These are phyloP conservation scores for Plasmodium inui DNA, from an alignment of 169 alveolate species.

Conservation along the genomic window DNA sequence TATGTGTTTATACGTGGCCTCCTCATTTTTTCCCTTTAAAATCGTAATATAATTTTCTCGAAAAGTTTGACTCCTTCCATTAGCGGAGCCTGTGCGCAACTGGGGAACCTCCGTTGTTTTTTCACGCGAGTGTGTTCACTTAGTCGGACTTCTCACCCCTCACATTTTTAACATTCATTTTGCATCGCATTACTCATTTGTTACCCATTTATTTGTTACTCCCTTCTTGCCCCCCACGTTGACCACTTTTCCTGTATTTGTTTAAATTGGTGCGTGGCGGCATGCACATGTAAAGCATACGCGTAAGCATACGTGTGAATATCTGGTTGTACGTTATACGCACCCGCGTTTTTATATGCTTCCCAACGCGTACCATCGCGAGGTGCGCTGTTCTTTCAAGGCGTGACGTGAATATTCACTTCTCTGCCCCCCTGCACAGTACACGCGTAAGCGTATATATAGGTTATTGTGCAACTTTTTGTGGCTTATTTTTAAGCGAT, in stretches of 20 bases:
- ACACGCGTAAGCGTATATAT: background rate
- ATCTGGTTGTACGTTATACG: background rate
- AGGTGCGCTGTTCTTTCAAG: background rate
- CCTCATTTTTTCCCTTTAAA: background rate
- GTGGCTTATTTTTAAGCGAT: conserved; percentile 6
- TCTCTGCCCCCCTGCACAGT: background rate
- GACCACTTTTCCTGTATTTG: background rate
- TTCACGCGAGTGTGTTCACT: background rate
- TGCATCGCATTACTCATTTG: background rate
- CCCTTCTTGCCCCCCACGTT: background rate
- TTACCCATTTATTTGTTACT: background rate
- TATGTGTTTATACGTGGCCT: background rate
- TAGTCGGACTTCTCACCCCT: background rate
- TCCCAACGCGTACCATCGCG: background rate
- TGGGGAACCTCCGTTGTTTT: background rate
- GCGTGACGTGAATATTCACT: background rate
- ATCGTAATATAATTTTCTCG: background rate
- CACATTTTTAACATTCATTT: background rate
- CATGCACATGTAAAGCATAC: background rate
- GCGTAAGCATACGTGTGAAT: background rate
- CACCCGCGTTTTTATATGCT: background rate
- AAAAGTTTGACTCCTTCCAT: background rate
- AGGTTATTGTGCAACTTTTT: background rate
- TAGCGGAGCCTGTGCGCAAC: background rate
- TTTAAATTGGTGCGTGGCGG: background rate